A percentile compares a stretch with the other conserved stretches of the same genome.
Conservation (phyloP, 768 basidiomycete genomes). For the Leccinum barrowsii region DNA sequence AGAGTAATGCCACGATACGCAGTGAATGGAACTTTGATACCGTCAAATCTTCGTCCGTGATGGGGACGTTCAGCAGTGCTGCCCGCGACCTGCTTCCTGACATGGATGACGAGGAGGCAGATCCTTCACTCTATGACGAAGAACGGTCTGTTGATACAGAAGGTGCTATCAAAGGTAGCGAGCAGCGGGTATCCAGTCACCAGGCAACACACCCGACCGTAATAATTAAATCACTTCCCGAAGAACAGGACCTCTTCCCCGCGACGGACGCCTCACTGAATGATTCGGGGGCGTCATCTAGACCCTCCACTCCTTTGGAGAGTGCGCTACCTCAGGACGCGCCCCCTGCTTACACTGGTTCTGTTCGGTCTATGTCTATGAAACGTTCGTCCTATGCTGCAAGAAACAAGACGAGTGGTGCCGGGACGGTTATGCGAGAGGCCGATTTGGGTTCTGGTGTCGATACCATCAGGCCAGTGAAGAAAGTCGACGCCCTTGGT, state of each 20-base stretch:
- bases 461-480: conserved; percentile 90
- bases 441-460: conserved; percentile 85
- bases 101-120: conserved; percentile 52
- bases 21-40: conserved; percentile 98
- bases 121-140: conserved; percentile 37
- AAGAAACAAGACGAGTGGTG: conserved; percentile 54
- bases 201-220: conserved; percentile 70
- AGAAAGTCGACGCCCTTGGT: conserved; percentile 80
- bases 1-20: conserved; percentile 68
- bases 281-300: conserved; percentile 39
- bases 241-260: conserved; percentile 44
- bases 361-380: conserved; percentile 52
- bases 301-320: conserved; percentile 35
- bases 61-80: conserved; percentile 76
- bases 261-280: conserved; percentile 35
- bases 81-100: conserved; percentile 64
- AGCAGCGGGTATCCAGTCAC: conserved; percentile 38
- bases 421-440: conserved; percentile 73
- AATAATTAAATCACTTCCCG: conserved; percentile 48
- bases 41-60: conserved; percentile 62
- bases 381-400: conserved; percentile 79
- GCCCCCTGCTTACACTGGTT: conserved; percentile 73
- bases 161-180: conserved; percentile 64
- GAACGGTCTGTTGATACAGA: conserved; percentile 59
- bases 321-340: conserved; percentile 44